Conservation (phyloP, 148 eudicot species). For the Persicaria tinctoria region DNA sequence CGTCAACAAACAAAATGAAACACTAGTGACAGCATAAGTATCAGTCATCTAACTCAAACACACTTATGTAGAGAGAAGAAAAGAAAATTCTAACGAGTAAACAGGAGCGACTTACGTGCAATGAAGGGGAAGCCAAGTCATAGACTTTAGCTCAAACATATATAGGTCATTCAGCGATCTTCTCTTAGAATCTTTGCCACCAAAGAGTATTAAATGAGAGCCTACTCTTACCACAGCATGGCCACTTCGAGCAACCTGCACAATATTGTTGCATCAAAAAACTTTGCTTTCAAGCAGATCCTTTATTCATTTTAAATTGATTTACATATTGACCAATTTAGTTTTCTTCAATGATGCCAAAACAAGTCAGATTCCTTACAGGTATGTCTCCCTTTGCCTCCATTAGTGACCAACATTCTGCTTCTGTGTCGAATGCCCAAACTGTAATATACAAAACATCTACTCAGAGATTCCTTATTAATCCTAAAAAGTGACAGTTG, state of each 20-base stretch:
- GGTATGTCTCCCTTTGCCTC: conserved; percentile 94
- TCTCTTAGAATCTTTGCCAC: conserved; percentile 81
- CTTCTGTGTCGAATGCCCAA: conserved; percentile 89
- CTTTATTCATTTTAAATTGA: background rate
- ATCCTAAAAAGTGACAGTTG: background rate
- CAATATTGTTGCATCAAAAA: background rate
- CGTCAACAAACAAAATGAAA: background rate
- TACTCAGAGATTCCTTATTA: conserved; percentile 6
- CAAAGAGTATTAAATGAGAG: conserved; percentile 73
- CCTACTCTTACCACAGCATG: conserved; percentile 83
- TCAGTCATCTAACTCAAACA: conserved; percentile 2
- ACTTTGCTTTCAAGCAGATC: background rate
- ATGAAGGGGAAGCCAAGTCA: conserved; percentile 96
- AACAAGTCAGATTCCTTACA: conserved; percentile 35
- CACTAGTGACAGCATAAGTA: background rate
- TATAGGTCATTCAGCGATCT: conserved; percentile 82
- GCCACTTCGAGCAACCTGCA: conserved; percentile 89
- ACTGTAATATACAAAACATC: conserved; percentile 34
- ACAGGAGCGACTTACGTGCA: conserved; percentile 60
- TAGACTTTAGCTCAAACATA: conserved; percentile 97
- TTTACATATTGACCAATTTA: background rate
- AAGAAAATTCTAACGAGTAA: background rate
- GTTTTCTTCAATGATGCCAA: background rate
- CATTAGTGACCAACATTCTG: conserved; percentile 93
- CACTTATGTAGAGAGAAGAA: background rate